Percentiles rank a stretch among this genome's conserved stretches.
These are phyloP conservation scores for Neurospora sublineolata DNA, from an alignment of 495 filamentous ascomycete species.

Conservation along the genomic window DNA sequence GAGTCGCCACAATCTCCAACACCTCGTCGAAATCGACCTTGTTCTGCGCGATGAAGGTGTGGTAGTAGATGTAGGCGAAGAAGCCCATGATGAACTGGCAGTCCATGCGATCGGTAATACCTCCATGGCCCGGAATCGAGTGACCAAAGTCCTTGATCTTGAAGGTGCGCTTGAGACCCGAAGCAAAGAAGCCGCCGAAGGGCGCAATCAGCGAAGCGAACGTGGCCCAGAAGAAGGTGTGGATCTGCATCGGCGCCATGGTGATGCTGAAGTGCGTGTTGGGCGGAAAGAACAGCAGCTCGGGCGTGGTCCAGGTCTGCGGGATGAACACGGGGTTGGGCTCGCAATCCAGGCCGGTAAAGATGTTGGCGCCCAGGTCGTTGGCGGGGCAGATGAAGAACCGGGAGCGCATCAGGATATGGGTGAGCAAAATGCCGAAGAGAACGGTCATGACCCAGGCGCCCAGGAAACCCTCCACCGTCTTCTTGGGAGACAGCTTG, in stretches of 20 bases:
- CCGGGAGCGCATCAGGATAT: constrained; percentile 79
- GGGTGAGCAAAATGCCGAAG: constrained; percentile 74
- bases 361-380: constrained; percentile 85
- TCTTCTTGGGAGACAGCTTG: constrained; percentile 98
- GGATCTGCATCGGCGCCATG: constrained; percentile 85
- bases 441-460: constrained; percentile 92
- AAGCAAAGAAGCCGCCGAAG: constrained; percentile 98
- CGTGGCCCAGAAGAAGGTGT: constrained; percentile 79
- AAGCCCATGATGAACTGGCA: constrained; percentile 99
- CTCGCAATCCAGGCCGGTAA: constrained; percentile 79
- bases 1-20: constrained; percentile 79
- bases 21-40: constrained; percentile 71
- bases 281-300: constrained; percentile 45
- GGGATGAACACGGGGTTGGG: constrained; percentile 90
- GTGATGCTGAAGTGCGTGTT: constrained; percentile 44
- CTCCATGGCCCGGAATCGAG: constrained; percentile 92
- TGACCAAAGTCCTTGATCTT: constrained; percentile 99
- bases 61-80: constrained; percentile 96
- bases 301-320: constrained; percentile 68
- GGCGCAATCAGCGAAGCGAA: constrained; percentile 97
- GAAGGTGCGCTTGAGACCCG: constrained; percentile 94
- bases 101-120: constrained; percentile 98
- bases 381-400: constrained; percentile 99
- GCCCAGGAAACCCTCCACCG: constrained; percentile 93
- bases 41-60: constrained; percentile 87